Evolutionary conservation across 2,329 filamentous ascomycete species (phyloP).

Genomic region (Fusarium sp.): DNA sequence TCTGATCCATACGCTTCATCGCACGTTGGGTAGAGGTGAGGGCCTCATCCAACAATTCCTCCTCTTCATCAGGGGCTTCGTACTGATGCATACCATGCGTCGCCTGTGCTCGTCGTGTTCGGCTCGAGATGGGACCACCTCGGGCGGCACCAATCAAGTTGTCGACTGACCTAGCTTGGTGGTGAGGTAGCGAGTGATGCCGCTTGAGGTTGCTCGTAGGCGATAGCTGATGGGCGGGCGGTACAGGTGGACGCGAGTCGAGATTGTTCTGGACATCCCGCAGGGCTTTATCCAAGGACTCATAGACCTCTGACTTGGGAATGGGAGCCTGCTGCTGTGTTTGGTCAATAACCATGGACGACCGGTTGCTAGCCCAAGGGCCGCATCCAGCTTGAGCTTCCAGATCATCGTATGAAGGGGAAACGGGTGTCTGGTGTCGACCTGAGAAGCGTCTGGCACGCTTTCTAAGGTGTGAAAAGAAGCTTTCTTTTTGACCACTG

Average conservation of each 20-base stretch:
- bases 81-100: constrained; percentile 83
- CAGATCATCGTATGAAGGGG: constrained; percentile 84
- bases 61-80: constrained; percentile 95
- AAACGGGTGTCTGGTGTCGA: constrained; percentile 84
- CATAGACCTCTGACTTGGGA: constrained; percentile 68
- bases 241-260: constrained; percentile 62
- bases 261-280: constrained; percentile 65
- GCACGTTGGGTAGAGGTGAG: constrained; percentile 81
- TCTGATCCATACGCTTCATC: constrained; percentile 76
- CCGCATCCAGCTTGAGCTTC: constrained; percentile 94
- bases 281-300: constrained; percentile 70
- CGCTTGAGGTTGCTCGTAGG: constrained; percentile 69
- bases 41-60: constrained; percentile 93
- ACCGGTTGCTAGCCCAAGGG: constrained; percentile 88
- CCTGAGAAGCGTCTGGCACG: constrained; percentile 92
- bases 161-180: constrained; percentile 73
- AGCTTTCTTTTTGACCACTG: constrained; percentile 89
- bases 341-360: constrained; percentile 82
- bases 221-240: constrained; percentile 63
- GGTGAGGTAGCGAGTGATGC: constrained; percentile 73
- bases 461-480: constrained; percentile 97
- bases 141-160: constrained; percentile 70
- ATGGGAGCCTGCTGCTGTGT: constrained; percentile 61
- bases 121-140: constrained; percentile 76
- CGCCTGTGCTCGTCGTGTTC: constrained; percentile 83